Percentiles rank a stretch among this genome's conserved stretches.
Conservation (phyloP, 805 yeast genomes). For the Teunomyces kruisii region DNA sequence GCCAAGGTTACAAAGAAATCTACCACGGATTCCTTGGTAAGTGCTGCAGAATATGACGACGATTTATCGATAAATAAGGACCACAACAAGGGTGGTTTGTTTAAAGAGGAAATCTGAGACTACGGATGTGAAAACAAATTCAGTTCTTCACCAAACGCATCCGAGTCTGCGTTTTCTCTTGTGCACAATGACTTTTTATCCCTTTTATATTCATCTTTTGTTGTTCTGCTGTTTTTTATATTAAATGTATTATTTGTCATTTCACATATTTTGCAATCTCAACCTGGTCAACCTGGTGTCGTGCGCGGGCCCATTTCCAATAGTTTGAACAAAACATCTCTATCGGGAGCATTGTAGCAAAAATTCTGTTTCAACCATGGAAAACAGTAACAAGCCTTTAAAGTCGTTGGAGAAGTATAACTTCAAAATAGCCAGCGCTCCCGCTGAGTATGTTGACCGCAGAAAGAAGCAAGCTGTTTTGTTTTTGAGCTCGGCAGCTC, state of each 20-base stretch:
- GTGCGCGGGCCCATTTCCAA: neutral
- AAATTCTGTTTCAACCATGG: neutral
- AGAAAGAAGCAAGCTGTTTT: conserved; percentile 69
- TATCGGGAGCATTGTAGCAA: neutral
- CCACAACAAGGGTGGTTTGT: conserved; percentile 35
- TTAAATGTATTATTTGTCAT: neutral
- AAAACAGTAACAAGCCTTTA: neutral
- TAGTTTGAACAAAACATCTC: neutral
- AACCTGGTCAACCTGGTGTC: no score
- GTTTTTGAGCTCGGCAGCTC: conserved; percentile 70
- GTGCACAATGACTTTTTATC: neutral
- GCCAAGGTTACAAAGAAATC: conserved; percentile 2
- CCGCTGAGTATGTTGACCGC: conserved; percentile 55
- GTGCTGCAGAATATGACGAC: conserved; percentile 21
- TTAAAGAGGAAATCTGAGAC: conserved; percentile 40
- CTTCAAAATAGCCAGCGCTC: conserved; percentile 33
- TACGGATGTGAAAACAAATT: conserved; percentile 1
- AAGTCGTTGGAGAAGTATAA: conserved; percentile 7
- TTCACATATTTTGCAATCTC: neutral
- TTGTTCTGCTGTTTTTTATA: conserved; percentile 2
- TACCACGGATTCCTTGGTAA: conserved; percentile 7
- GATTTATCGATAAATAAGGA: conserved; percentile 29
- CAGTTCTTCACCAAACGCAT: conserved; percentile 1
- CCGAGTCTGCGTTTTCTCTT: neutral
- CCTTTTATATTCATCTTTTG: neutral